Evolutionary conservation across 2,329 filamentous ascomycete genomes (phyloP).

Genomic region (Nothophoma quercina): DNA sequence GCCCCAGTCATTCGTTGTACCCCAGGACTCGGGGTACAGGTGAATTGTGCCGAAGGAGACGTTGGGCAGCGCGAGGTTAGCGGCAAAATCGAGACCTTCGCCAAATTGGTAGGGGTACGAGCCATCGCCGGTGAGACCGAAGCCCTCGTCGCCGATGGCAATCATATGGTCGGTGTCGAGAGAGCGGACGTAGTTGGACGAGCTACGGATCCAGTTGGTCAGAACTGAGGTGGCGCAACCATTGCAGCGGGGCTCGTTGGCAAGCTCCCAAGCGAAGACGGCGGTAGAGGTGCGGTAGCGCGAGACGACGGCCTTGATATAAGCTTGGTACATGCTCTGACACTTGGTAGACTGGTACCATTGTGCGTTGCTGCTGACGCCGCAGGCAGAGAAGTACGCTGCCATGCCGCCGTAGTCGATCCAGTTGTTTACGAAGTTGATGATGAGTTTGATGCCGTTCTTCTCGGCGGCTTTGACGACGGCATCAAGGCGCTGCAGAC

Average conservation of each 20-base stretch:
- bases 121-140: constrained; percentile 35
- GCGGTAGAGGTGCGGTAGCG: constrained; percentile 59
- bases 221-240: constrained; percentile 51
- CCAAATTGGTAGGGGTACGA: constrained; percentile 50
- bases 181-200: constrained; percentile 62
- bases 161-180: constrained; percentile 63
- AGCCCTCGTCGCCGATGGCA: constrained; percentile 61
- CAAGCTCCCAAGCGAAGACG: constrained; percentile 64
- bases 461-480: constrained; percentile 61
- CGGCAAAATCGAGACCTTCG: constrained; percentile 64
- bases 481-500: constrained; percentile 58
- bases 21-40: constrained; percentile 64
- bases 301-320: constrained; percentile 59
- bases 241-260: constrained; percentile 55
- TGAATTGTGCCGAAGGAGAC: constrained; percentile 65
- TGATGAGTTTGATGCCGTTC: constrained; percentile 61
- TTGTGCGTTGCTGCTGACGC: constrained; percentile 61
- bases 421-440: constrained; percentile 66
- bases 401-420: constrained; percentile 67
- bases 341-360: constrained; percentile 57
- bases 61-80: constrained; percentile 56
- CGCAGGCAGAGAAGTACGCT: constrained; percentile 63
- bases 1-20: constrained; percentile 60
- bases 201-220: constrained; percentile 61
- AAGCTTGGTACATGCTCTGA: constrained; percentile 59